Base-by-base conservation (phyloP, 106 monocot genomes). In the Dioscorea dumetorum region DNA sequence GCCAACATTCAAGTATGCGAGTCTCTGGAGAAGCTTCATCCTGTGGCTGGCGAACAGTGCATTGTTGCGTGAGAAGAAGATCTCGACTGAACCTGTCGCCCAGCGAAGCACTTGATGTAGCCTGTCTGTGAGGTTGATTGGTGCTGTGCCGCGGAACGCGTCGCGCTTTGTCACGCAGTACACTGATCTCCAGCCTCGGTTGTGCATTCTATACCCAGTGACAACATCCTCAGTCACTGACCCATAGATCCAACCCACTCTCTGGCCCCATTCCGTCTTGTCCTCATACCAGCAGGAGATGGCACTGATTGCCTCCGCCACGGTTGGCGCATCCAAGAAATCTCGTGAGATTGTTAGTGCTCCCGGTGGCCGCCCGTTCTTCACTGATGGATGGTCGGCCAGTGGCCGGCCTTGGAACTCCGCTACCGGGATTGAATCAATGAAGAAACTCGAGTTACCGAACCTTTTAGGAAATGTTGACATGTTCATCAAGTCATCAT, bases 121-220 rank as follows among this genome's bases (percentile, higher is more conserved):
- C 12, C 90, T 82, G 58, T 90, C 90, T 0, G 95, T 97, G 18
- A 97, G 84, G 62, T 97, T 97, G 54, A 97, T 97, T 0, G 95
- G 95, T 8, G 95, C 95, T 7, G 86, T 91, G 1, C 95, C 95
- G 16, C 97, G 88, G 64, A 97, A 97, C 0, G 97, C 97, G 49
- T 97, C 97, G 17, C 84, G 88, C 69, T 92, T 97, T 4, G 97
- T 97, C 0, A 97, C 97, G 22, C 97, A 97, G 77, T 90, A 90
- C 22, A 90, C 73, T 1, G 90, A 90, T 17, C 74, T 74, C 90
- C 90, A 90, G 5, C 90, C 90, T 13, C 90, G 60, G 64, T 90
- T 90, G 75, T 90, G 90, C 90, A 90, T 90, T 50, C 90, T 65
- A 69, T 90, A 90, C 14, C 90, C 90, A 12, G 97, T 97, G 50